These are phyloP conservation scores for Lepidium sativum DNA, from an alignment of 345 rosid species.

Conservation along the genomic window DNA sequence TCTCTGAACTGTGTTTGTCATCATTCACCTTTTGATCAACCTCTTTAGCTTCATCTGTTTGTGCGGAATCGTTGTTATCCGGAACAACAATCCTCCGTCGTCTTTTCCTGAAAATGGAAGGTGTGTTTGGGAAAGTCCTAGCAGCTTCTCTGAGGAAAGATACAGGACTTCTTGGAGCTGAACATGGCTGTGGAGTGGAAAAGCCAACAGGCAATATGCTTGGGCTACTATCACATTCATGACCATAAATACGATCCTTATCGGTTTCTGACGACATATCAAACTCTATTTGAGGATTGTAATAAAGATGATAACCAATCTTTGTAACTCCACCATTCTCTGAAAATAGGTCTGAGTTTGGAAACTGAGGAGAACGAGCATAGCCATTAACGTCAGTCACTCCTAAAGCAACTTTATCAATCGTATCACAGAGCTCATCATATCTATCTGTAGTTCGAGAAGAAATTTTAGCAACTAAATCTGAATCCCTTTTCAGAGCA, in stretches of 20 bases:
- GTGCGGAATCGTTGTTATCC: slow-evolving; percentile 22
- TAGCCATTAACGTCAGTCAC: slow-evolving; percentile 35
- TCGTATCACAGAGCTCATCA: too few relatives aligned
- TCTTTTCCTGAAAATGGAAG: slow-evolving; percentile 86
- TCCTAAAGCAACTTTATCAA: slow-evolving; percentile 25
- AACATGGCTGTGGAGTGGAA: slow-evolving; percentile 80
- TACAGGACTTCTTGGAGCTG: slow-evolving; percentile 54
- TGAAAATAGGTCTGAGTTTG: slow-evolving; percentile 16
- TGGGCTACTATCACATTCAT: slow-evolving; percentile 40
- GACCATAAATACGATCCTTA: slow-evolving; percentile 27
- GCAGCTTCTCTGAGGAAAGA: slow-evolving; percentile 72
- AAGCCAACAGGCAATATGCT: slow-evolving; percentile 49
- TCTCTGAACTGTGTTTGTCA: slow-evolving; percentile 26
- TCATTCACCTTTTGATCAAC: slow-evolving; percentile 31
- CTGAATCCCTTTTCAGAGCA: slow-evolving; percentile 36
- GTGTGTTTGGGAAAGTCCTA: slow-evolving; percentile 73
- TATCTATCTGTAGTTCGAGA: slow-evolving; percentile 31
- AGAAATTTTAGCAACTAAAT: slow-evolving; percentile 44
- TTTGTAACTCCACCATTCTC: slow-evolving; percentile 29
- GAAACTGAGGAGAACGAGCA: slow-evolving; percentile 35
- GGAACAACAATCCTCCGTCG: slow-evolving; percentile 25
- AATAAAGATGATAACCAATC: slow-evolving; percentile 33
- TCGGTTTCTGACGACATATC: slow-evolving; percentile 31
- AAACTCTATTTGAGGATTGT: slow-evolving; percentile 41
- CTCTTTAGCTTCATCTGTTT: slow-evolving; percentile 25